Base-by-base conservation (phyloP, 1,284 basidiomycete species). In the Cryptococcus hybrid region DNA sequence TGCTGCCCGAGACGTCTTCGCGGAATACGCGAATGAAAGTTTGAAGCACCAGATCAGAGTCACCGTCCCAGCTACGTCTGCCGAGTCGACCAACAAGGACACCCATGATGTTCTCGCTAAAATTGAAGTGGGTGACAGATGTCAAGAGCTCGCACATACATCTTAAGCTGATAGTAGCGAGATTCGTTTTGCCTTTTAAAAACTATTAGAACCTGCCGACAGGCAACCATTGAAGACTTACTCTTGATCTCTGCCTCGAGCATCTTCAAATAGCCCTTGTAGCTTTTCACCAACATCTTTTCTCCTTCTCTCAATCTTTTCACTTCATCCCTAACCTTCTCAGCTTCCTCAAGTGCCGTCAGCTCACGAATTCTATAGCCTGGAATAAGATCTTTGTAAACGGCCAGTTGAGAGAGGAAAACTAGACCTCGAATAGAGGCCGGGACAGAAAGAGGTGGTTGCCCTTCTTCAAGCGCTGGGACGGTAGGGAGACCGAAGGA, bases 81-180 rank as follows among this genome's bases (percentile, higher is more conserved):
- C 92, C 95, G 55, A 99, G 78, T 13, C 86, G 84, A 52, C 88
- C 86, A 15, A 99, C 86, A 50, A 99, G 81, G 52, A 88, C 87
- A 58, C 86, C 87, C 84, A 97, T 90, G 65, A 99, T 84, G 79
- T 99, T 98, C 65, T 86, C 83, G 51, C 90, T 86, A 78, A 96
- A 99, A 81, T 99, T 99, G 84, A 99, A 99, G 78, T 99, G 94
- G 8, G 92, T 90, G 60, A 88, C 86, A 64, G 90, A 86, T 18
- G 83, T 82, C 9, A 94, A 81, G 47, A 99, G 82, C 3, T 88
- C 88, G 75, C 92, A 94, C 82, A 99, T 88, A 74, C 88, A 91
- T 70, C 85, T 87, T 50, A 99, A 80, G 39, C 88, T 85, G 2
- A 88, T 80, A 40, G 86, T 85, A 13, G 85, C 82, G 12, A 98